Conservation (phyloP, 345 rosid species). For the Eucalyptus decipiens region DNA sequence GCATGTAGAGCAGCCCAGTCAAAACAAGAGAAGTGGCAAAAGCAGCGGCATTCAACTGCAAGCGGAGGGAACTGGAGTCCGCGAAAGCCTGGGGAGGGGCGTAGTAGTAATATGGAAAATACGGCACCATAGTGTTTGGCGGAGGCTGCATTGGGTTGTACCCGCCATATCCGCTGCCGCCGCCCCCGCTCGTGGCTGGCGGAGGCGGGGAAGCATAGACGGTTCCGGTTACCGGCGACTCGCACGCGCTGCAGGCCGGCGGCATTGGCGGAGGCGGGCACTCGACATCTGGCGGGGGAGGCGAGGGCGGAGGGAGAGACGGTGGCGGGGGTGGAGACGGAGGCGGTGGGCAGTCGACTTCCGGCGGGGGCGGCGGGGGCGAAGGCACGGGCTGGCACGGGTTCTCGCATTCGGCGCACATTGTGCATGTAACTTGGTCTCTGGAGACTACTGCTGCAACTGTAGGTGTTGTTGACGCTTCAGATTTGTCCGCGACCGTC, state of each 20-base stretch:
- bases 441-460: not conserved
- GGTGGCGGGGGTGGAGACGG: not conserved
- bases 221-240: not conserved
- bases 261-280: not conserved
- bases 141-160: conserved; percentile 17
- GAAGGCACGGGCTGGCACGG: conserved; percentile 18
- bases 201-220: conserved; percentile 5
- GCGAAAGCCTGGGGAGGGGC: conserved; percentile 3
- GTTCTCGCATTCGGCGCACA: conserved; percentile 20
- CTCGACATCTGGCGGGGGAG: not conserved
- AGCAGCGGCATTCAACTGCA: not conserved
- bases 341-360: conserved; percentile 12
- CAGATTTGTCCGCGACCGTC: not conserved
- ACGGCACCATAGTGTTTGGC: conserved; percentile 27
- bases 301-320: not conserved
- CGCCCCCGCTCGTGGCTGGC: not conserved
- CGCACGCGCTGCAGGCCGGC: not conserved
- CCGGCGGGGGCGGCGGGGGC: conserved; percentile 7
- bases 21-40: not conserved
- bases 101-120: conserved; percentile 16
- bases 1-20: not conserved
- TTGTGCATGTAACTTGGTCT: conserved; percentile 16
- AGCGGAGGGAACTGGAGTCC: not conserved
- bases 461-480: not conserved
- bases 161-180: not conserved